Percentiles rank a stretch among this genome's conserved stretches.
phyloP scores from a whole-genome alignment of 2,329 filamentous ascomycete genomes.

The Fusarium sp. region DNA sequence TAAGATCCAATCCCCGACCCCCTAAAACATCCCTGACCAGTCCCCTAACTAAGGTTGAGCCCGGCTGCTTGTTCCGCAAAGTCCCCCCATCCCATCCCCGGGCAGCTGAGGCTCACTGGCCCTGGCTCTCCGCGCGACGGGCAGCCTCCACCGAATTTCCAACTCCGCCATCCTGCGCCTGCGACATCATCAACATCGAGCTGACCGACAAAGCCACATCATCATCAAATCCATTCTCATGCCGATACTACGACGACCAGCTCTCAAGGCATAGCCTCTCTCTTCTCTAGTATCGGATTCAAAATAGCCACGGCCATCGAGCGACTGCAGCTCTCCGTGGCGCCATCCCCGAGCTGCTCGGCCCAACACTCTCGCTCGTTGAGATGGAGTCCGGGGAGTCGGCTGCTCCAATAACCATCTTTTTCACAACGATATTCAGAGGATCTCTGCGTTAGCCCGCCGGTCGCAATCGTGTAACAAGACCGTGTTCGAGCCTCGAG shows the following conservation, averaged over 20 bases:
- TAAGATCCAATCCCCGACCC: slow-evolving; percentile 17
- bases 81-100: slow-evolving; percentile 14
- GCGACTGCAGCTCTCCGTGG: slow-evolving; percentile 31
- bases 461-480: slow-evolving; percentile 6
- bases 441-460: slow-evolving; percentile 23
- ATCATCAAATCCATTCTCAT: slow-evolving; percentile 16
- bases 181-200: slow-evolving; percentile 37
- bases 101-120: slow-evolving; percentile 30
- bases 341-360: slow-evolving; percentile 37
- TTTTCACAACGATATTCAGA: slow-evolving; percentile 31
- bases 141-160: slow-evolving; percentile 41
- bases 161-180: slow-evolving; percentile 33
- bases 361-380: slow-evolving; percentile 42
- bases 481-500: slow-evolving; percentile 9
- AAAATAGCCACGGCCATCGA: slow-evolving; percentile 9
- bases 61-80: background rate
- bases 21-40: slow-evolving; percentile 16
- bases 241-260: slow-evolving; percentile 3
- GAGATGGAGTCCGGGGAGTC: slow-evolving; percentile 53
- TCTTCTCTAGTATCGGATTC: background rate
- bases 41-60: slow-evolving; percentile 5
- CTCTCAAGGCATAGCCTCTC: slow-evolving; percentile 25
- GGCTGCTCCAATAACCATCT: slow-evolving; percentile 34
- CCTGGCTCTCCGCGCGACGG: slow-evolving; percentile 37
- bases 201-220: slow-evolving; percentile 15